Percentiles rank a stretch among this genome's conserved stretches.
Evolutionary conservation across 192 early-diverging fungal genomes (phyloP).

Genomic region (Gigaspora rosea): DNA sequence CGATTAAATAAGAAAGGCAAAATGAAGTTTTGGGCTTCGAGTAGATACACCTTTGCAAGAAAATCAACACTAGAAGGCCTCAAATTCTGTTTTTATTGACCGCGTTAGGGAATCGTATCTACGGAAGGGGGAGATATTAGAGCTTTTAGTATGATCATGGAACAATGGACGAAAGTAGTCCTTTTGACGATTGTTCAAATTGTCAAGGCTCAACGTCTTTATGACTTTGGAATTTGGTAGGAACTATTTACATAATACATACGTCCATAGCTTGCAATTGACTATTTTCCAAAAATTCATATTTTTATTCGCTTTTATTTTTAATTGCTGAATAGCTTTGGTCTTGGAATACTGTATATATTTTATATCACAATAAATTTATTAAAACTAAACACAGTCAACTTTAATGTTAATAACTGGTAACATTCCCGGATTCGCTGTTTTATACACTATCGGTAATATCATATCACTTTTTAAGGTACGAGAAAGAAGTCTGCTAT

Average conservation of each 20-base stretch:
- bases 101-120: too few species aligned
- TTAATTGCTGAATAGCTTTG: slow-evolving; percentile 61
- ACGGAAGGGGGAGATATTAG: too few species aligned
- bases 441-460: slow-evolving; percentile 91
- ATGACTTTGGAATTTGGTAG: slow-evolving; percentile 75
- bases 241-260: background rate
- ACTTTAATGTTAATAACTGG: slow-evolving; percentile 58
- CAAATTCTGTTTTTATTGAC: too few species aligned
- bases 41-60: slow-evolving; percentile 32
- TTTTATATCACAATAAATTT: background rate
- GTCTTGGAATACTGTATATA: slow-evolving; percentile 59
- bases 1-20: background rate
- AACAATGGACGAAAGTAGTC: slow-evolving; percentile 54
- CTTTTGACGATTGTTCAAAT: slow-evolving; percentile 43
- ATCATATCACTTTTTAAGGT: slow-evolving; percentile 77
- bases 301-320: too few species aligned
- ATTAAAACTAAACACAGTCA: slow-evolving; percentile 47
- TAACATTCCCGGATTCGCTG: slow-evolving; percentile 76
- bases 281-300: too few species aligned
- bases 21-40: slow-evolving; percentile 31
- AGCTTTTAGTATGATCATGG: too few species aligned
- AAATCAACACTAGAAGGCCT: too few species aligned
- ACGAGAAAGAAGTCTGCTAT: background rate
- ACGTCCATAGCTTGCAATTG: background rate
- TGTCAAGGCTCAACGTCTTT: slow-evolving; percentile 72